These are phyloP conservation scores for Cordyceps tenuipes DNA, from an alignment of 2,329 filamentous ascomycete species.

Conservation along the genomic window DNA sequence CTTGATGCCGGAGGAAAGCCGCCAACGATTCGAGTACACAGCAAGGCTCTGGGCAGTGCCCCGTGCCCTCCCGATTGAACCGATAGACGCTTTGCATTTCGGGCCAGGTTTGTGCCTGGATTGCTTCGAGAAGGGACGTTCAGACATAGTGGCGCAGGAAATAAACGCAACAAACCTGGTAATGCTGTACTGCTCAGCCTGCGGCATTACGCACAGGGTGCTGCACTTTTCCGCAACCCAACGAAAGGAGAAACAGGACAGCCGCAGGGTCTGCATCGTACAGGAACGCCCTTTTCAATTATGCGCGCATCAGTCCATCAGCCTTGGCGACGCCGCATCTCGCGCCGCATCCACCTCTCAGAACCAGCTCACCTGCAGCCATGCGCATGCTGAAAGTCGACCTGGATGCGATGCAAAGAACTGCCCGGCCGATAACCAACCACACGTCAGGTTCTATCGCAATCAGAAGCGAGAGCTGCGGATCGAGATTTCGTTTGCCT, in stretches of 20 bases:
- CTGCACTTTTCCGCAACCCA: background rate
- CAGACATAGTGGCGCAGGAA: background rate
- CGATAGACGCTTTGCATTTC: background rate
- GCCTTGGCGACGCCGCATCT: background rate
- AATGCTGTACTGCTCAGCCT: background rate
- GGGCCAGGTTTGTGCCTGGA: background rate
- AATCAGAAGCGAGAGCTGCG: background rate
- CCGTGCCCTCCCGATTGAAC: background rate
- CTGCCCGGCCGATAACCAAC: too few species aligned
- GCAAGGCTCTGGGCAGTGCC: conserved; percentile 2
- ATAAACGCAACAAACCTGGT: background rate
- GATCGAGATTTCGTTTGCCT: background rate
- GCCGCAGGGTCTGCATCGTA: background rate
- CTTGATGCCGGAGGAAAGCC: background rate
- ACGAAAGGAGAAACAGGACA: background rate
- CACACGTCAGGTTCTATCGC: background rate
- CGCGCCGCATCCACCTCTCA: too few species aligned
- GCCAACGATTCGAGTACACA: background rate
- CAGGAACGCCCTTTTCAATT: background rate
- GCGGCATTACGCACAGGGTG: background rate
- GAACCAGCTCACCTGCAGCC: too few species aligned
- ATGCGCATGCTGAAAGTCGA: too few species aligned
- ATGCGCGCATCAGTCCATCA: background rate
- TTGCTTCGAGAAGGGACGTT: background rate
- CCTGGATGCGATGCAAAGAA: too few species aligned